Evolutionary conservation across 2,329 filamentous ascomycete species (phyloP).

Genomic region (Fusarium dlaminii): DNA sequence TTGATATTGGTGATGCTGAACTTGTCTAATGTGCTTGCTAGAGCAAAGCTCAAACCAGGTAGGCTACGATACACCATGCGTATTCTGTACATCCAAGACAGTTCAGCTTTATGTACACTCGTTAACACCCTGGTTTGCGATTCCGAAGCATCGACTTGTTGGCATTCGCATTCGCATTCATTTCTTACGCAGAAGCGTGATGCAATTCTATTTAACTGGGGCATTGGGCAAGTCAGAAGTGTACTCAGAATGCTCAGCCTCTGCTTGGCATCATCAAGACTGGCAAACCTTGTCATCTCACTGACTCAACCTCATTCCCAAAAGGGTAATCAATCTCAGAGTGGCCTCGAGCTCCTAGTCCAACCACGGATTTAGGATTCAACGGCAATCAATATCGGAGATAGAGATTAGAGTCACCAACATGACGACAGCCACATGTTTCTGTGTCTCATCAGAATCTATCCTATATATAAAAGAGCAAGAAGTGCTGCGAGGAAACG

Average conservation of each 20-base stretch:
- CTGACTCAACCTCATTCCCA: background rate
- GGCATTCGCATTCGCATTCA: background rate
- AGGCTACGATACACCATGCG: background rate
- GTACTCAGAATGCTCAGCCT: background rate
- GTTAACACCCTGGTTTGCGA: background rate
- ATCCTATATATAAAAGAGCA: slow-evolving; percentile 3
- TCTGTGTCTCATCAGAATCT: background rate
- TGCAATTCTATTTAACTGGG: background rate
- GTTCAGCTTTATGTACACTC: background rate
- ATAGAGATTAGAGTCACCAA: background rate
- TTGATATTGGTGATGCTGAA: slow-evolving; percentile 66
- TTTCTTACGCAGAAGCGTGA: background rate
- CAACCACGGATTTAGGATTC: slow-evolving; percentile 27
- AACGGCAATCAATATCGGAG: slow-evolving; percentile 1
- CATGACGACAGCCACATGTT: background rate
- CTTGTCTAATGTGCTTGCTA: slow-evolving; percentile 57
- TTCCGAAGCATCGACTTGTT: background rate
- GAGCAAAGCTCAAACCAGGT: background rate
- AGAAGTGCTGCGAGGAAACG: background rate
- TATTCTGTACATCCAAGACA: background rate
- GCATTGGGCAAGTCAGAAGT: background rate
- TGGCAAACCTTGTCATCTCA: background rate
- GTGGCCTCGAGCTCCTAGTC: slow-evolving; percentile 15
- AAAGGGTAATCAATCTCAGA: slow-evolving; percentile 32
- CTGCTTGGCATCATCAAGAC: background rate